Evolutionary conservation across 1,139 yeast genomes (phyloP), one percentile per base, ranked within the genome.

Genomic region (Eremothecium sinecaudum): DNA sequence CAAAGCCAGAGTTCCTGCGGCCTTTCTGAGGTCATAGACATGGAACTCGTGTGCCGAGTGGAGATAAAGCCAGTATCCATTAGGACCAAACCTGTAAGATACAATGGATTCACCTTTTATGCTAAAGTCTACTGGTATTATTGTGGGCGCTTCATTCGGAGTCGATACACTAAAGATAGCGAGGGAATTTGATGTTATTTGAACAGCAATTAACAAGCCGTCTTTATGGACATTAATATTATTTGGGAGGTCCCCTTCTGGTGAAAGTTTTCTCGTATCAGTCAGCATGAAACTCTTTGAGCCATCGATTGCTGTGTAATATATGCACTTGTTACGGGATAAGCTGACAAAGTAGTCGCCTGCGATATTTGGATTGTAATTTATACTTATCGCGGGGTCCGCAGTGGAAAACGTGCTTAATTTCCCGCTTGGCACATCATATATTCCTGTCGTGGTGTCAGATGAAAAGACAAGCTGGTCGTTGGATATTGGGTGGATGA

Each of bases 41-140:
- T 70, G 67, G 3, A 64, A 37, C 14, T 34, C 22, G 9, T 32
- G 39, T 7, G 43, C 45, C 18, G 53, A 45, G 9, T 44, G 36
- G 43, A 65, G 56, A 47, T 60, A 62, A 35, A 79, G 56, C 79
- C 84, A 78, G 55, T 76, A 79, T 4, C 92, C 92, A 50, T 80
- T 80, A 18, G 68, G 62, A 6, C 80, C 78, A 60, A 80, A 80
- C 31, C 56, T 51, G 2, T 79, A 47, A 14, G 62, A 56, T 4
- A 56, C 46, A 4, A 75, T 63, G 2, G 39, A 35, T 3, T 59
- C 44, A 3, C 46, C 42, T 9, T 19, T 27, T 11, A n/a, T 12
- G 5, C n/a, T 10, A 4, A 18, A 27, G 17, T 48, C 43, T 19
- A 38, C 24, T 3, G 37, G 40, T 11, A 41, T 21, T 8, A 30